A percentile compares a stretch with the other conserved stretches of the same genome.
phyloP scores from a whole-genome alignment of 495 filamentous ascomycete genomes.

The Talaromyces proteolyticus region DNA sequence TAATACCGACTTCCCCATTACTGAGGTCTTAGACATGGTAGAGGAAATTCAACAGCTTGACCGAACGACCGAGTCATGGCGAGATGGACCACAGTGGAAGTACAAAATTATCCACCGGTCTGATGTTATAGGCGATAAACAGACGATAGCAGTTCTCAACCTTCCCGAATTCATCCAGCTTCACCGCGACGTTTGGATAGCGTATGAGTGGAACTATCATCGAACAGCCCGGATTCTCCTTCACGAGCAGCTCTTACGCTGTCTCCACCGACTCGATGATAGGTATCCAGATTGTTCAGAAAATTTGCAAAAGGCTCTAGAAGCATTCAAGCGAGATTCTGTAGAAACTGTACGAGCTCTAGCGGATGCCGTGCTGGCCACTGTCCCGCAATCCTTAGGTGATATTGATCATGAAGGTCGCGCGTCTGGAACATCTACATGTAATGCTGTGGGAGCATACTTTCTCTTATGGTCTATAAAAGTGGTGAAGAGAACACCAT shows the following conservation, averaged over 20 bases:
- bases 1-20: slow-evolving; percentile 7
- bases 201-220: slow-evolving; percentile 8
- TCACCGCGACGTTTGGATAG: slow-evolving; percentile 25
- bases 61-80: slow-evolving; percentile 15
- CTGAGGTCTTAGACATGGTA: slow-evolving; percentile 13
- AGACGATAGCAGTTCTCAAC: background rate
- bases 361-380: slow-evolving; percentile 13
- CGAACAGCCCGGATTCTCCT: slow-evolving; percentile 23
- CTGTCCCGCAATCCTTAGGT: background rate
- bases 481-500: background rate
- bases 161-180: slow-evolving; percentile 17
- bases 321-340: slow-evolving; percentile 25
- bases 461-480: background rate
- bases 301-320: slow-evolving; percentile 25
- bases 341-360: slow-evolving; percentile 28
- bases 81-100: slow-evolving; percentile 18
- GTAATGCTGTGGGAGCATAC: background rate
- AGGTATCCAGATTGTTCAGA: background rate
- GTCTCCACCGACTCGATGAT: slow-evolving; percentile 28
- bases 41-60: slow-evolving; percentile 17
- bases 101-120: slow-evolving; percentile 15
- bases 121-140: slow-evolving; percentile 12
- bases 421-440: background rate
- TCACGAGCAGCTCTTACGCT: slow-evolving; percentile 29
- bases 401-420: background rate